These are phyloP conservation scores for Chimonanthus salicifolius DNA, from an alignment of 164 flowering plant species.

Conservation along the genomic window DNA sequence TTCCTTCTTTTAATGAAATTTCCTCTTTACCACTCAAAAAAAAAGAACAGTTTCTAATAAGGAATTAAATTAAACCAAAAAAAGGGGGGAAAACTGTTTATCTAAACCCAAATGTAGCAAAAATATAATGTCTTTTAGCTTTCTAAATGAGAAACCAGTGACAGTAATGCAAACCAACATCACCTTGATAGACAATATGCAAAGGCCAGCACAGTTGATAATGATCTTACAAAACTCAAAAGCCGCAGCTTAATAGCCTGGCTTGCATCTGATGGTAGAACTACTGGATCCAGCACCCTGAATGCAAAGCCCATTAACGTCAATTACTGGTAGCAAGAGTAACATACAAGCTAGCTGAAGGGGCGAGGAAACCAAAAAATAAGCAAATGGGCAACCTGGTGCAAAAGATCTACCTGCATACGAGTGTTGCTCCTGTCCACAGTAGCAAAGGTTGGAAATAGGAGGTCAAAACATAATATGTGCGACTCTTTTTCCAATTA, in stretches of 20 bases:
- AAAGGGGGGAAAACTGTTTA: not conserved
- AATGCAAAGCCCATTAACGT: slow-evolving; percentile 15
- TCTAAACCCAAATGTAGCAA: not conserved
- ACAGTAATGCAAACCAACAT: slow-evolving; percentile 1
- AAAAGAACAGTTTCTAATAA: too few species aligned
- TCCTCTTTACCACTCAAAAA: too few species aligned
- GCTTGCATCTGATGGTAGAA: slow-evolving; percentile 75
- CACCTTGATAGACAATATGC: slow-evolving; percentile 90
- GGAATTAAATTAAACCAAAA: too few species aligned
- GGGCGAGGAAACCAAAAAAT: not conserved
- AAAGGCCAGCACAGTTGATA: slow-evolving; percentile 86
- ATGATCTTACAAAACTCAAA: slow-evolving; percentile 70
- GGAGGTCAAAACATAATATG: slow-evolving; percentile 51
- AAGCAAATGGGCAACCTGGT: not conserved
- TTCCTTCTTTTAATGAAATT: not conserved
- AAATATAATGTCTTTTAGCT: too few species aligned
- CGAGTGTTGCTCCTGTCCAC: slow-evolving; percentile 78
- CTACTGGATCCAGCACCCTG: slow-evolving; percentile 82
- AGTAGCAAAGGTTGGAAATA: slow-evolving; percentile 78
- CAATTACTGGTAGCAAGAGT: not conserved
- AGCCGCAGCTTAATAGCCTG: slow-evolving; percentile 78
- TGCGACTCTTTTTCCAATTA: slow-evolving; percentile 78
- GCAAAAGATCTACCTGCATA: slow-evolving; percentile 62
- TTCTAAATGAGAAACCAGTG: not conserved
- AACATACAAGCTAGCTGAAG: not conserved